phyloP scores from a whole-genome alignment of 441 rosid genomes.

The Gossypium trilobum region DNA sequence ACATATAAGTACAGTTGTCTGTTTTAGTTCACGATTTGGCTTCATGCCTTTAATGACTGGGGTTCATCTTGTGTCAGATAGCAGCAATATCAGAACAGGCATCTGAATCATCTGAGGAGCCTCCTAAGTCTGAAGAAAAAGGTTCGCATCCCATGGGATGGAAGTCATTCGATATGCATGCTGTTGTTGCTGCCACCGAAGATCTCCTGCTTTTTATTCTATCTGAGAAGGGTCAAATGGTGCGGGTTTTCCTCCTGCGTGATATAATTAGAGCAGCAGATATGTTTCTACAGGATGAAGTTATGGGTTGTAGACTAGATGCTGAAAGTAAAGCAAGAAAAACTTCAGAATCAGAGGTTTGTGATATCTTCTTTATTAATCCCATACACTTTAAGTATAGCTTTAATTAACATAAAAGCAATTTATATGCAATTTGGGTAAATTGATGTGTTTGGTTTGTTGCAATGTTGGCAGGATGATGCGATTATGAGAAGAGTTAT shows the following conservation, averaged over 20 bases:
- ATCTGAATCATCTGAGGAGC: conserved; percentile 40
- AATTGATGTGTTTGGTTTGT: neutral
- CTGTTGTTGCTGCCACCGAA: conserved; percentile 89
- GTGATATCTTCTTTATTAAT: conserved; percentile 8
- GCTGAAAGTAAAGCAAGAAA: conserved; percentile 23
- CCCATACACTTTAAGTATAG: neutral
- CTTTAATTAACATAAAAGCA: neutral
- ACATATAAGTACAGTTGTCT: neutral
- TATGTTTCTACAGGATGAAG: conserved; percentile 46
- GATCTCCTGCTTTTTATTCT: conserved; percentile 76
- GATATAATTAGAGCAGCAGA: conserved; percentile 70
- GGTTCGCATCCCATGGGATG: conserved; percentile 38
- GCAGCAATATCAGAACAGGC: conserved; percentile 87
- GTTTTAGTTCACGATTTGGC: neutral
- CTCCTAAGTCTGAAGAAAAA: conserved; percentile 26
- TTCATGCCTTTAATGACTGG: neutral
- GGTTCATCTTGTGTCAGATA: conserved; percentile 38
- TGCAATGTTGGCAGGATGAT: conserved; percentile 33
- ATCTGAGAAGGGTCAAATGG: conserved; percentile 74
- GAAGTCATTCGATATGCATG: conserved; percentile 77
- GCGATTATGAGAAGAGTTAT: conserved; percentile 42
- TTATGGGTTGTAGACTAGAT: conserved; percentile 28
- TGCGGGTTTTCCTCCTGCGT: conserved; percentile 65
- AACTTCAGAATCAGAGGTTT: conserved; percentile 35
- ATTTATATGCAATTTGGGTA: too few relatives aligned